Base-by-base conservation (phyloP, 2,329 filamentous ascomycete species). In the Cladosporium halotolerans region DNA sequence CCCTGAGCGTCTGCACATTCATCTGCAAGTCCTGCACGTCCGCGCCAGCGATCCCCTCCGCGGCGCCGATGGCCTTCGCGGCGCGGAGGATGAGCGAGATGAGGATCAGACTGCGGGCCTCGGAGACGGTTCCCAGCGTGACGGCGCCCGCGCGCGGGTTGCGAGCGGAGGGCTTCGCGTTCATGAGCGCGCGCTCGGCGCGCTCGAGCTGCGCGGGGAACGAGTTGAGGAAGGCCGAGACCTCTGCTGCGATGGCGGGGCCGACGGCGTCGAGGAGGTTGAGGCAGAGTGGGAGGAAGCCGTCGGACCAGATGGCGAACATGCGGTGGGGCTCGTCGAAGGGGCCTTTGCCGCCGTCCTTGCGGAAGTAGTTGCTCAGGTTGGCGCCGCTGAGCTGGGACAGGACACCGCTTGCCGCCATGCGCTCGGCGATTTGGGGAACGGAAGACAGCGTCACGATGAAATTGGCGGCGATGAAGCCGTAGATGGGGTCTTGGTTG, bases 231-330 rank as follows among this genome's bases (percentile, higher is more conserved):
- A 97, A 95, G 54, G 85, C 84, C 0, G 87, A 82, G 5, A 97
- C 82, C 69, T 99, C 93, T 0, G 85, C 82, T 0, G 90, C 91
- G 44, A 95, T 83, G 1, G 88, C 86, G 1, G 84, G 79, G 9
- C 90, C 89, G 14, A 99, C 82, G 9, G 88, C 83, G 55, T 86
- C 83, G 16, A 99, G 79, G 28, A 99, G 77, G 68, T 97, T 97
- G 42, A 99, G 79, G 56, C 92, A 85, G 14, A 99, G 75, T 0
- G 93, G 93, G 3, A 99, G 76, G 54, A 97, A 80, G 1, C 89
- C 93, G 60, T 88, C 86, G 16, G 84, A 83, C 93, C 93, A 99
- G 63, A 97, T 91, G 49, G 81, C 80, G 73, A 95, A 95, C 65
- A 95, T 83, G 23, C 92, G 83, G 0, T 80, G 73, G 1, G 85